Percentiles rank a stretch among this genome's conserved stretches.
These are phyloP conservation scores for Auxenochlorella pyrenoidosa DNA, from an alignment of 139 green algal species.

Conservation along the genomic window DNA sequence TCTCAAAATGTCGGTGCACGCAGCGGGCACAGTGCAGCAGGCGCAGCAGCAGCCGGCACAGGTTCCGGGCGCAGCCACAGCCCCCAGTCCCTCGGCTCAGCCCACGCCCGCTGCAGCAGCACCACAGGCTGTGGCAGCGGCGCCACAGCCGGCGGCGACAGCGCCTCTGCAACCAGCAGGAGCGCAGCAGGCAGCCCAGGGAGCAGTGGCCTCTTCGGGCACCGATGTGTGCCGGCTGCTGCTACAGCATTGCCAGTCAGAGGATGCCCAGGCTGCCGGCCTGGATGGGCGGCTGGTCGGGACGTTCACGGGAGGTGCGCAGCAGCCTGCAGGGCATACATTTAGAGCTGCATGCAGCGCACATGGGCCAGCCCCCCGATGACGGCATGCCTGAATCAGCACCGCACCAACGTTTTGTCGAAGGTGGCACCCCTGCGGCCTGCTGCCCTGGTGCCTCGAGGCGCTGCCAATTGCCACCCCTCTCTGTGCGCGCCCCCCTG, in stretches of 20 bases:
- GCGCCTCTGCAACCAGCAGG: too few relatives aligned
- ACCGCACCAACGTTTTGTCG: too few relatives aligned
- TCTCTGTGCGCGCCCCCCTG: too few relatives aligned
- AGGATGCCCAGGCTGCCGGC: not conserved
- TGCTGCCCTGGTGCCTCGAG: not conserved
- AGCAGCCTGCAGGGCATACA: not conserved
- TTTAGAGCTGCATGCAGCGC: too few relatives aligned
- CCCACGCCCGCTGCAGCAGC: not conserved
- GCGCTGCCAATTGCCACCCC: not conserved
- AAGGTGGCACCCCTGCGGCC: too few relatives aligned
- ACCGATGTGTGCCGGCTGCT: not conserved
- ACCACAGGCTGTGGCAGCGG: not conserved
- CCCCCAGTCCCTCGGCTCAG: not conserved
- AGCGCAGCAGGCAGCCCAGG: not conserved
- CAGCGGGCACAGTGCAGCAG: not conserved
- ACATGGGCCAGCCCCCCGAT: too few relatives aligned
- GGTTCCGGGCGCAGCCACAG: not conserved
- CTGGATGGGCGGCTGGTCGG: not conserved
- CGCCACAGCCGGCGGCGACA: not conserved
- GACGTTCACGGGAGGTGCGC: not conserved
- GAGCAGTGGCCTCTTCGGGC: not conserved
- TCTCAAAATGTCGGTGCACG: not conserved
- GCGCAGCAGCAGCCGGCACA: not conserved
- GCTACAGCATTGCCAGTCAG: not conserved
- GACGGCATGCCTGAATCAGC: too few relatives aligned